Conservation (phyloP, 352 stramenopile species). For the Globisporangium iwayamae region DNA sequence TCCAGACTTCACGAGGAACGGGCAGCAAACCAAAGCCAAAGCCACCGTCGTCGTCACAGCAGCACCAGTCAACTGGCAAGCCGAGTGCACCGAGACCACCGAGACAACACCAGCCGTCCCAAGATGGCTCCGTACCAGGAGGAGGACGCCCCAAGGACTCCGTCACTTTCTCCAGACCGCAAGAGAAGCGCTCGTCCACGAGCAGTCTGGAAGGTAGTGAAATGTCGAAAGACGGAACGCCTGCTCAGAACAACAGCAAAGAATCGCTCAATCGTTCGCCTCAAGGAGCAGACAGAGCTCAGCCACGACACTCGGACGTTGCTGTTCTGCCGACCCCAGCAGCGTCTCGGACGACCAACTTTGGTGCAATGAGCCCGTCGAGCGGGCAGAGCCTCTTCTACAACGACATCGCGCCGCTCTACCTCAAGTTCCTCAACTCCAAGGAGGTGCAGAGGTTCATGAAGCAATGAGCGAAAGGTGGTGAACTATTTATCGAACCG, state of each 20-base stretch:
- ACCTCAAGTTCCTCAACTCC: constrained; percentile 71
- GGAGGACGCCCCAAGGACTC: not conserved
- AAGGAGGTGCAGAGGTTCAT: constrained; percentile 57
- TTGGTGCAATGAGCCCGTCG: constrained; percentile 8
- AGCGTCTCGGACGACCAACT: not conserved
- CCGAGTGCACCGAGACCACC: constrained; percentile 8
- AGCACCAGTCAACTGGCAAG: not conserved
- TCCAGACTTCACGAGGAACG: not conserved
- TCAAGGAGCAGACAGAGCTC: not conserved
- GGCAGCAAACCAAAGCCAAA: not conserved
- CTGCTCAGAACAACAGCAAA: constrained; percentile 2
- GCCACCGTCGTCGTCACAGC: not conserved
- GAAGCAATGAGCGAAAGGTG: constrained; percentile 25
- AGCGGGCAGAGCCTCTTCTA: constrained; percentile 56
- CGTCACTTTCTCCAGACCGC: not conserved
- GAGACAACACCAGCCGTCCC: not conserved
- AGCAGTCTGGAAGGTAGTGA: not conserved
- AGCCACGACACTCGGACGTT: not conserved
- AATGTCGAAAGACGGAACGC: not conserved
- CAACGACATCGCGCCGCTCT: constrained; percentile 68
- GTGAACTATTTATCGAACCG: no score
- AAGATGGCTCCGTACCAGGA: not conserved
- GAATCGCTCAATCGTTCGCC: constrained; percentile 1
- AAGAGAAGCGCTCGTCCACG: not conserved
- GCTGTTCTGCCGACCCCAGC: not conserved